Evolutionary conservation across 1,139 yeast species (phyloP), one percentile per base, ranked within the genome.

Genomic region (Suhomyces chickasaworum): DNA sequence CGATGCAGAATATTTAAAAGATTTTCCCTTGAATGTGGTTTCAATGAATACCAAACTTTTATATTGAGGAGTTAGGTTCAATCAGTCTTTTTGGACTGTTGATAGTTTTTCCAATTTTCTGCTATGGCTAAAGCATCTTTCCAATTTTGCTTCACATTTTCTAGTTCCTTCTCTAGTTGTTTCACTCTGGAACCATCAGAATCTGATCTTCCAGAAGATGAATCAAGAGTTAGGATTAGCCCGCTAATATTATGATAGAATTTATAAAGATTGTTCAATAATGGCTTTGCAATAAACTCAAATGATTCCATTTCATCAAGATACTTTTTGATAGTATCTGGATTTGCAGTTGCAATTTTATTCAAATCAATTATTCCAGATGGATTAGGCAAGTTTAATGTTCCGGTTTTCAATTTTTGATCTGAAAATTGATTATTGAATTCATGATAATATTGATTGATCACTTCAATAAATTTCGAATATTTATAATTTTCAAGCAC

Each of bases 91-190:
- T 38, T 37, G 2, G 21, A 16, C 37, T 45, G 50, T 41, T 47
- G 51, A 45, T 42, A 48, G 22, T 57, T 61, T 45, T 71, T 73
- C 82, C 81, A 78, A 47, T 71, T 69, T 32, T 78, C 81, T 31
- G 75, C 65, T 1, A 79, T 73, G 40, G 66, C 69, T 50, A 77
- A 61, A 0, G 82, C 78, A 37, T 69, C 70, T 42, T 73, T 65
- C 72, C 80, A 70, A 50, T 75, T 77, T 36, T 63, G 58, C 20
- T 66, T 67, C 44, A 75, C 67, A 8, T 54, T 50, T 22, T 66
- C 69, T 45, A 76, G 63, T 47, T 77, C 78, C 15, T 60, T 61
- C 47, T 64, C 64, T 41, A 77, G 60, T 42, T 63, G 63, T 23
- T 59, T 59, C 32, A 65, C 56, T 31, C 61, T 54, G 22, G 50